These are phyloP conservation scores for Beta lomatogona DNA, from an alignment of 179 eudicot species.

Conservation along the genomic window DNA sequence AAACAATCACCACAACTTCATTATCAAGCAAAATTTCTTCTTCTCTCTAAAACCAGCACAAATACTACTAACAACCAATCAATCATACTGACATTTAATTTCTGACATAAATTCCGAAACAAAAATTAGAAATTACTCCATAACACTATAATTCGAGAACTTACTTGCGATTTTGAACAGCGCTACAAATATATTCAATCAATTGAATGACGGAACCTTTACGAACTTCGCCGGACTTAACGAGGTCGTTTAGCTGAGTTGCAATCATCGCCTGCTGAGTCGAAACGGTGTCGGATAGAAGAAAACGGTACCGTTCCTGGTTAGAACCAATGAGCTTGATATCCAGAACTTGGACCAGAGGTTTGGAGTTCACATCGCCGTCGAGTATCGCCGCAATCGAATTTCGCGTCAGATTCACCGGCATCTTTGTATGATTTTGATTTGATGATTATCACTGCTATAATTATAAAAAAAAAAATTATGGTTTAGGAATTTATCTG, in stretches of 20 bases:
- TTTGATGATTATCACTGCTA: not conserved
- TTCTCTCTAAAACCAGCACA: not conserved
- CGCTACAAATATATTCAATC: conserved; percentile 79
- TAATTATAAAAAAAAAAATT: not conserved
- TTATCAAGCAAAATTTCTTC: not conserved
- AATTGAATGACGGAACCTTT: conserved; percentile 84
- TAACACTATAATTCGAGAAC: not conserved
- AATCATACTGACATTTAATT: not conserved
- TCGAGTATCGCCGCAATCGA: conserved; percentile 63
- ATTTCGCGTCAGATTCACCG: conserved; percentile 62
- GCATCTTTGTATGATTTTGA: conserved; percentile 38
- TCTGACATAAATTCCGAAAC: not conserved
- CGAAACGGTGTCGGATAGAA: conserved; percentile 62
- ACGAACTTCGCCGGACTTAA: conserved; percentile 55
- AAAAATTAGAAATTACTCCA: not conserved
- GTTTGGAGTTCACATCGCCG: conserved; percentile 84
- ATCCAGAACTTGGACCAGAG: conserved; percentile 80
- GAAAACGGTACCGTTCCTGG: conserved; percentile 75
- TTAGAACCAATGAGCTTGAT: conserved; percentile 46
- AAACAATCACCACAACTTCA: not conserved
- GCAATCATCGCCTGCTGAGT: conserved; percentile 82
- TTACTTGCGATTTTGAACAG: conserved; percentile 76
- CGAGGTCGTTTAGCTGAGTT: conserved; percentile 84
- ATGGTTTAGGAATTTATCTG: not conserved
- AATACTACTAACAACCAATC: not conserved